phyloP scores from a whole-genome alignment of 2,329 filamentous ascomycete genomes.

The Metarhizium robertsii region DNA sequence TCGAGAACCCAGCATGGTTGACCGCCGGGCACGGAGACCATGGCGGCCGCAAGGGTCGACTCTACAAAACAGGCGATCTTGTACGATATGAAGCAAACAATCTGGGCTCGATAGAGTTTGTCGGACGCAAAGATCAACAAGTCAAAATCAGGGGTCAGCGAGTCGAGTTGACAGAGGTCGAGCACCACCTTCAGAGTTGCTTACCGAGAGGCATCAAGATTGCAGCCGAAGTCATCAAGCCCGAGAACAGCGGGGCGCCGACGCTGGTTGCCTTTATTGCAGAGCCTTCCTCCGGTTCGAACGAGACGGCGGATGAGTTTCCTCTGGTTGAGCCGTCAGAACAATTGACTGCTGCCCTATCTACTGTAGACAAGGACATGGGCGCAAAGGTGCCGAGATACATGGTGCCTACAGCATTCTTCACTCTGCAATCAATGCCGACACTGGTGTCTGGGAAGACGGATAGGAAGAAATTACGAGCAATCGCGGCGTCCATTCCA shows the following conservation, averaged over 20 bases:
- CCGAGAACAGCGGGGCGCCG: not conserved
- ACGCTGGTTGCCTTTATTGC: not conserved
- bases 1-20: constrained; percentile 46
- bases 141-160: constrained; percentile 47
- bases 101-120: constrained; percentile 11
- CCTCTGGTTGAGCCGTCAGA: not conserved
- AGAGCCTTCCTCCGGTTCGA: not conserved
- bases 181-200: constrained; percentile 4
- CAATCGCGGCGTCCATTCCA: not conserved
- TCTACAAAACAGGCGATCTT: constrained; percentile 16
- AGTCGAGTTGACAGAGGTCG: constrained; percentile 30
- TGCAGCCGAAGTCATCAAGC: not conserved
- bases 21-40: constrained; percentile 24
- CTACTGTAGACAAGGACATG: not conserved
- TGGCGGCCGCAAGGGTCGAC: constrained; percentile 14
- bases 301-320: not conserved
- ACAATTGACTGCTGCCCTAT: not conserved
- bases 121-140: constrained; percentile 18
- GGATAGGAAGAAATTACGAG: not conserved
- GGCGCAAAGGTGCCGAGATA: not conserved
- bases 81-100: constrained; percentile 20
- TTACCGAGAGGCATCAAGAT: not conserved
- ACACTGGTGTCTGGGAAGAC: not conserved
- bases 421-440: not conserved
- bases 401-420: not conserved